Evolutionary conservation across 1,284 basidiomycete species (phyloP), one percentile per base, ranked within the genome.

Genomic region (Tilletia caries): DNA sequence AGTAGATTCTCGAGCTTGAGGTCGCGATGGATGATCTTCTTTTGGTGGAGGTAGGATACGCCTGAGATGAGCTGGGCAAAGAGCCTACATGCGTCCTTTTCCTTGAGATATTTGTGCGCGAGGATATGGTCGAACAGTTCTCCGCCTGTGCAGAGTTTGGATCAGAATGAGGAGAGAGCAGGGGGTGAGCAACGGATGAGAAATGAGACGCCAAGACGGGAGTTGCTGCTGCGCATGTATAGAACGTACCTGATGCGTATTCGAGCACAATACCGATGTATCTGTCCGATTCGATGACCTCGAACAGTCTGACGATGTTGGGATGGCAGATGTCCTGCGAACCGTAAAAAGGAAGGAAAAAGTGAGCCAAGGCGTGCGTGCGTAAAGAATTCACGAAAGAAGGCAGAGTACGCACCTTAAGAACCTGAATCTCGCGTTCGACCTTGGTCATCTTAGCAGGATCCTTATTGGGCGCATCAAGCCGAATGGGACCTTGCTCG

Each of bases 181-280:
- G 10, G 18, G 41, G 10, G 8, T 18, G 41, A 66, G 25, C 25
- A 6, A 20, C n/a, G 4, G 34, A n/a, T n/a, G n/a, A n/a, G n/a
- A n/a, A n/a, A n/a, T 48, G 37, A 41, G 8, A 41, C 15, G 37
- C 8, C 10, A 41, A 2, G 15, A 41, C 10, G 37, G 37, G 37
- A 41, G 37, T 15, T 41, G 37, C 37, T 6, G 8, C 15, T 41
- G 37, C 8, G 15, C 10, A 41, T 10, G 37, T 29, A 10, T 18
- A 50, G 4, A 2, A 77, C 86, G 75, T 66, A 86, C 87, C 87
- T 0, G 93, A 95, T 48, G 95, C 96, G 83, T 96, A 98, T 84
- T 98, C 96, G 75, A 99, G 89, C 75, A 99, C 96, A 83, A 99
- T 99, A 50, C 96, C 96, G 78, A 99, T 98, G 86, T 98, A 98